Evolutionary conservation across 148 eudicot species (phyloP).

Genomic region (Rhododendron griersonianum): DNA sequence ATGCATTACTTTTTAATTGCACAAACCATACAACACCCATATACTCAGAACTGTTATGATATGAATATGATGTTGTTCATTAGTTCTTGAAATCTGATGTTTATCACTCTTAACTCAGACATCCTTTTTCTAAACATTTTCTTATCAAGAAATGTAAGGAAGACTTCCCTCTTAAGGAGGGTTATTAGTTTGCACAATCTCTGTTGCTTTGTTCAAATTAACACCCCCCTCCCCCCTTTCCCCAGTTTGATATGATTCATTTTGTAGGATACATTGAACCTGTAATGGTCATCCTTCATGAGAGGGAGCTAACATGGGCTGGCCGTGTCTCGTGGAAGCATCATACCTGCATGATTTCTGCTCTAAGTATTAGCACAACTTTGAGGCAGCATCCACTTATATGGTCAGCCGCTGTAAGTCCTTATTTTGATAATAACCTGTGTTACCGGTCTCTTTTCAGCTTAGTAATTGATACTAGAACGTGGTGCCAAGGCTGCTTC

Average conservation of each 20-base stretch:
- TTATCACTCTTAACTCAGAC: not conserved
- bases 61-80: not conserved
- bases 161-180: not conserved
- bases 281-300: conserved; percentile 90
- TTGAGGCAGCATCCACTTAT: conserved; percentile 94
- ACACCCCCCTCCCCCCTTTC: not conserved
- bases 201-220: not conserved
- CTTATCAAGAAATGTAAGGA: no score
- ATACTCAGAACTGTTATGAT: not conserved
- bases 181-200: not conserved
- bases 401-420: conserved; percentile 88
- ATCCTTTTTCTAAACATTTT: not conserved
- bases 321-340: conserved; percentile 91
- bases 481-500: not conserved
- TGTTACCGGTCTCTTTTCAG: not conserved
- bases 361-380: conserved; percentile 83
- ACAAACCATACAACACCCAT: not conserved
- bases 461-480: not conserved
- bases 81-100: conserved; percentile 2
- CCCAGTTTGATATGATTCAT: conserved; percentile 5
- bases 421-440: not conserved
- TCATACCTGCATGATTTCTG: conserved; percentile 90
- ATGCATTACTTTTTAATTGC: not conserved
- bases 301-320: conserved; percentile 92
- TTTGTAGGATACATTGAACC: conserved; percentile 88